These are phyloP conservation scores for Emmonsiellopsis sp. DNA, from an alignment of 2,329 filamentous ascomycete genomes.

Conservation along the genomic window DNA sequence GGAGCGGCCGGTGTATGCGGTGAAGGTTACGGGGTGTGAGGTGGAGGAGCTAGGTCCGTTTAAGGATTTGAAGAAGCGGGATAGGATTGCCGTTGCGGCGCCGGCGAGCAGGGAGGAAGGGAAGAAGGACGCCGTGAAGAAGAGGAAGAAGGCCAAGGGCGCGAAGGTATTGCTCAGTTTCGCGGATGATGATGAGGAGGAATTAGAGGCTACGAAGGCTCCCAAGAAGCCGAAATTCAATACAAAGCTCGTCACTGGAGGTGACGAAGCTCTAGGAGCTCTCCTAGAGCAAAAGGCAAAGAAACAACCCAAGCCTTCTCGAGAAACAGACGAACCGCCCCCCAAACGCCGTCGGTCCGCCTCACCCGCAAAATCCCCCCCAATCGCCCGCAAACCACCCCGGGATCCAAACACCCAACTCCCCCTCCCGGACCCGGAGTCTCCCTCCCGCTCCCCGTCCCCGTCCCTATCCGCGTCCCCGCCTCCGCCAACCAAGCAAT, in stretches of 20 bases:
- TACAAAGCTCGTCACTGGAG: conserved; percentile 30
- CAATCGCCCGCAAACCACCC: conserved; percentile 22
- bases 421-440: conserved; percentile 36
- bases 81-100: conserved; percentile 23
- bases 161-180: conserved; percentile 39
- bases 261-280: conserved; percentile 15
- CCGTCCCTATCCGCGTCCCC: conserved; percentile 17
- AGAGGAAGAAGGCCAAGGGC: conserved; percentile 34
- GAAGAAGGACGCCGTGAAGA: conserved; percentile 21
- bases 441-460: conserved; percentile 25
- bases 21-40: conserved; percentile 53
- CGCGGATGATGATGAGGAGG: conserved; percentile 34
- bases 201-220: conserved; percentile 25
- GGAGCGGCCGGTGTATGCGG: conserved; percentile 77
- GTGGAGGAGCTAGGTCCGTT: conserved; percentile 37
- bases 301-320: not conserved
- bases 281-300: conserved; percentile 10
- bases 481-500: conserved; percentile 21
- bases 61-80: conserved; percentile 33
- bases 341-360: conserved; percentile 26
- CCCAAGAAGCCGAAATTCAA: conserved; percentile 41
- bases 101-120: conserved; percentile 11
- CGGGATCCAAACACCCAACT: conserved; percentile 35
- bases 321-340: conserved; percentile 8
- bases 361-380: conserved; percentile 18